A percentile compares a stretch with the other conserved stretches of the same genome.
Evolutionary conservation across 1,139 yeast species (phyloP).

Genomic region (Debaryomyces sp.): DNA sequence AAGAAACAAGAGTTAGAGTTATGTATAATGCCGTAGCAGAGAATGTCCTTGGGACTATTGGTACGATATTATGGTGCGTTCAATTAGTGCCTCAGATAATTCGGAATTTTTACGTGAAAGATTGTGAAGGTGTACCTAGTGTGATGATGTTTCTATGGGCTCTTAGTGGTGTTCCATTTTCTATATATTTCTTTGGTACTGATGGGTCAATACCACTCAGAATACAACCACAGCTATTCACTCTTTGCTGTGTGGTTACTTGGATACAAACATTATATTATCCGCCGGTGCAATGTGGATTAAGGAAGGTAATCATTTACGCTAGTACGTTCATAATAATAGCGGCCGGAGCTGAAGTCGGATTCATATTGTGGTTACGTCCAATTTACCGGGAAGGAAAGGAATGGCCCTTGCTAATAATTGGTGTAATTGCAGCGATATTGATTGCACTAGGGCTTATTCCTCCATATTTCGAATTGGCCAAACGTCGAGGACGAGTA

Average conservation of each 20-base stretch:
- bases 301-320: constrained; percentile 37
- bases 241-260: constrained; percentile 65
- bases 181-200: constrained; percentile 74
- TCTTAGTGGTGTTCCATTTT: constrained; percentile 79
- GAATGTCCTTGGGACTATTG: constrained; percentile 84
- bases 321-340: constrained; percentile 42
- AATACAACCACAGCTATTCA: constrained; percentile 85
- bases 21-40: constrained; percentile 50
- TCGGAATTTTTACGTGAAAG: constrained; percentile 69
- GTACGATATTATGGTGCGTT: constrained; percentile 89
- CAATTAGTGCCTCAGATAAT: constrained; percentile 86
- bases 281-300: constrained; percentile 61
- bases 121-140: constrained; percentile 85
- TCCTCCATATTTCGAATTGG: constrained; percentile 87
- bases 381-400: constrained; percentile 62
- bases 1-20: background rate
- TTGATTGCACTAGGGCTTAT: constrained; percentile 75
- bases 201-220: constrained; percentile 75
- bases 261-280: constrained; percentile 79
- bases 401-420: constrained; percentile 76
- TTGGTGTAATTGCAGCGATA: constrained; percentile 80
- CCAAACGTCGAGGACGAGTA: constrained; percentile 78
- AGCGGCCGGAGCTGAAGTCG: constrained; percentile 66
- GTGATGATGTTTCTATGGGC: constrained; percentile 86
- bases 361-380: constrained; percentile 71